phyloP scores from a whole-genome alignment of 495 filamentous ascomycete genomes.

The Trichocladium uniseriatum region DNA sequence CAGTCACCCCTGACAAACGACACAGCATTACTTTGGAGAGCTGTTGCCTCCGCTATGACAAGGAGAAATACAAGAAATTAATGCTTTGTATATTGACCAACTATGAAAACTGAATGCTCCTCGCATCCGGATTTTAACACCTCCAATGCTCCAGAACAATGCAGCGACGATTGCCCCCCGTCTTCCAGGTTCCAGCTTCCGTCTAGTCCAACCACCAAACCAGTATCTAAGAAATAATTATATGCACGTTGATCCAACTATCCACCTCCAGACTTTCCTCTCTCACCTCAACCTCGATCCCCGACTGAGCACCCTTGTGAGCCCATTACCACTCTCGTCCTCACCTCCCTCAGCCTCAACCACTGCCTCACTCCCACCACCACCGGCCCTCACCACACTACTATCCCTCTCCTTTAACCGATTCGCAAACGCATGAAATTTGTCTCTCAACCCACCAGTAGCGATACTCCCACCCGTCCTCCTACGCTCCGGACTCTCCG shows the following conservation, averaged over 20 bases:
- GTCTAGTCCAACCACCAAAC: no score
- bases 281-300: conserved; percentile 3
- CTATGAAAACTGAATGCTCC: background rate
- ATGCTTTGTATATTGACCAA: background rate
- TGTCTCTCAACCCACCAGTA: conserved; percentile 31
- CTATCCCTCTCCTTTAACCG: conserved; percentile 30
- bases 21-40: no score
- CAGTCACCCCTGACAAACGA: no score
- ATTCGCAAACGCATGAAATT: conserved; percentile 29
- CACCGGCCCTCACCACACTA: background rate
- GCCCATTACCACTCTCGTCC: conserved; percentile 2
- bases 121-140: background rate
- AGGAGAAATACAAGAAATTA: background rate
- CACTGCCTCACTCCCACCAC: background rate
- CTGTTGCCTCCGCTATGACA: no score
- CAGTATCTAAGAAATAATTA: no score
- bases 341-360: background rate
- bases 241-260: background rate
- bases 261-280: background rate
- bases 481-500: conserved; percentile 16
- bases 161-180: conserved; percentile 1
- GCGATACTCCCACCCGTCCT: conserved; percentile 17
- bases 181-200: background rate
- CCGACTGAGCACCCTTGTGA: conserved; percentile 15
- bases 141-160: conserved; percentile 5